Evolutionary conservation across 352 stramenopile genomes (phyloP), one percentile per base, ranked within the genome.

Genomic region (Stramenopiles sp.): DNA sequence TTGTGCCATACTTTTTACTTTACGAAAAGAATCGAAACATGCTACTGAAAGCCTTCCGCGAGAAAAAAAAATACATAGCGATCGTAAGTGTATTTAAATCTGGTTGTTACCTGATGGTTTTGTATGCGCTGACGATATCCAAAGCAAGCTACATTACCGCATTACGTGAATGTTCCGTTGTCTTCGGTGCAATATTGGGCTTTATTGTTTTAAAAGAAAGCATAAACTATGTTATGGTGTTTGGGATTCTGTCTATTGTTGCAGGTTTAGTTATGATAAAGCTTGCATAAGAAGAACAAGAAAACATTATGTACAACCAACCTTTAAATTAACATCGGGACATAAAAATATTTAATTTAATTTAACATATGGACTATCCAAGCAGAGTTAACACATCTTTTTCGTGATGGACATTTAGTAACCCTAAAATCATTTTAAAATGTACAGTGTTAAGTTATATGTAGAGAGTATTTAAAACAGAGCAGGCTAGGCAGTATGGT

Each of bases 41-140:
- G 71, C 71, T 78, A 14, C 4, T 14, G 14, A 55, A 14, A 14
- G 71, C 71, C 4, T 31, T 78, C 8, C 4, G 22, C 1, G 31
- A 31, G 71, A 78, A 78, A 33, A 78, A 78, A 78, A 78, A 33
- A 14, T 78, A 78, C 22, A 78, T 78, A 14, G 4, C 22, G 30
- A 14, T 78, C 71, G 71, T 78, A 33, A 33, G 4, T 31, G 30
- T 78, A 14, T 31, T 31, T 31, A 33, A 31, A 78, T 78, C 30
- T 31, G 71, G 71, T 31, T 78, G 71, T 78, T 78, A 78, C 71
- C 14, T 78, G 31, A 78, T 78, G 30, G 31, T 78, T 78, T 14
- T 78, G 4, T 78, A 78, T 33, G 71, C 31, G 1, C 14, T 78
- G 71, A 78, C 71, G 22, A 14, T 33, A 14, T 33, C 30, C 4